Evolutionary conservation across 2,329 filamentous ascomycete species (phyloP).

Genomic region (Colletotrichum tanaceti): DNA sequence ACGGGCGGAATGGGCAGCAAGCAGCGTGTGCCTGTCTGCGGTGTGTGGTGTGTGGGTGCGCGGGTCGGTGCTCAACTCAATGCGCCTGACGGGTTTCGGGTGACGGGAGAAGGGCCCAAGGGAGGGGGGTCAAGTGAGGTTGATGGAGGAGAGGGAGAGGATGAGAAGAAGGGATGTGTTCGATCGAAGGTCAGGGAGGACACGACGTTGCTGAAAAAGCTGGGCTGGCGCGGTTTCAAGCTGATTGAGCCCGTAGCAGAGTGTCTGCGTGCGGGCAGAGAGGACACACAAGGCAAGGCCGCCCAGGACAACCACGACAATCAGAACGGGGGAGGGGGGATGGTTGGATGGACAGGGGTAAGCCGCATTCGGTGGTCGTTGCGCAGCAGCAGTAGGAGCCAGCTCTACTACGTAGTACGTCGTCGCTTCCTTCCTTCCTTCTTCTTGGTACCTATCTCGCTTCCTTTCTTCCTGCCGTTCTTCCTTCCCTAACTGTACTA

Average conservation of each 20-base stretch:
- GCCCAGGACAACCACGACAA: slow-evolving; percentile 14
- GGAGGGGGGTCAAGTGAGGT: background rate
- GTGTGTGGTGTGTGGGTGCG: slow-evolving; percentile 21
- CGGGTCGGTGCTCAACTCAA: slow-evolving; percentile 40
- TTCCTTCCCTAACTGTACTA: background rate
- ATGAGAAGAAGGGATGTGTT: slow-evolving; percentile 34
- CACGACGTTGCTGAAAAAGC: slow-evolving; percentile 24
- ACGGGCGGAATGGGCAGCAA: slow-evolving; percentile 6
- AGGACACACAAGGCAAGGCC: slow-evolving; percentile 8
- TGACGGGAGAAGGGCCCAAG: slow-evolving; percentile 26
- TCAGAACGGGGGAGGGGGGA: slow-evolving; percentile 27
- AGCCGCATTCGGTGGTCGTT: slow-evolving; percentile 14
- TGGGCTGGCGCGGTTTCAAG: slow-evolving; percentile 39
- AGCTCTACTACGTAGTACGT: too few relatives aligned
- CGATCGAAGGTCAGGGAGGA: slow-evolving; percentile 36
- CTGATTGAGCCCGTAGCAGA: slow-evolving; percentile 39
- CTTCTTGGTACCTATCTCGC: background rate
- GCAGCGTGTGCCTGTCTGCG: background rate
- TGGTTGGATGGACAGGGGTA: slow-evolving; percentile 21
- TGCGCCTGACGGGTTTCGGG: slow-evolving; percentile 40
- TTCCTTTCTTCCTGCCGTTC: background rate
- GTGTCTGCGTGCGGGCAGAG: slow-evolving; percentile 28
- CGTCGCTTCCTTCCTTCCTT: background rate
- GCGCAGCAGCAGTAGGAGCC: slow-evolving; percentile 18
- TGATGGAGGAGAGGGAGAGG: slow-evolving; percentile 19